Base-by-base conservation (phyloP, 2,329 filamentous ascomycete genomes). In the Parastagonospora avenae region DNA sequence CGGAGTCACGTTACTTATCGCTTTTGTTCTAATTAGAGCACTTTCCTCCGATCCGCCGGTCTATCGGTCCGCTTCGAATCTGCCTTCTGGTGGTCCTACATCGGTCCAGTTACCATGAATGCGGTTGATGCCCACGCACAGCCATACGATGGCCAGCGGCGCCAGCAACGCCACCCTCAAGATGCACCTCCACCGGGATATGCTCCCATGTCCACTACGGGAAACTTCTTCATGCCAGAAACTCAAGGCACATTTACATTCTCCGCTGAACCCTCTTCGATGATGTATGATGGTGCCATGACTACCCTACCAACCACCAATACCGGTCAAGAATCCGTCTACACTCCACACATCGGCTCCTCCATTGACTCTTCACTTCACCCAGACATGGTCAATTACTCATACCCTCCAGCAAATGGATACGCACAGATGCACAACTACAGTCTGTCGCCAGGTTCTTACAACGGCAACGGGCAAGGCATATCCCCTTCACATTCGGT, bases 401-500 rank as follows among this genome's bases (percentile, higher is more conserved):
- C 68, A 16, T 71, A 67, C 40, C 66, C 68, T 38, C 66, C 63
- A 32, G 54, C 60, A 35, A 63, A 68, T 55, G 33, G 35, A 12
- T 68, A 66, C 46, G 57, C 58, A 43, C 67, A 66, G 37, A 37
- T 54, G 29, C 62, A 66, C 35, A 67, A 57, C 40, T 67, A 70
- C 54, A 55, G 50, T 48, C 59, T 73, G 8, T 70, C 69, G 4
- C 67, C 69, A 35, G 58, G 50, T 37, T 54, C 57, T 12, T 66
- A 68, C 48, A 67, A 60, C 52, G 62, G 60, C 42, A 63, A 63
- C 48, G 67, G 64, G 29, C 64, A 68, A 33, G 69, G 62, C 43
- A 58, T 70, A 31, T 76, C 73, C 7, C 72, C 73, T 19, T 70
- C 70, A 27, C 67, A 70, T 47, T 74, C 72, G n/a, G 62, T 68